Conservation (phyloP, 805 yeast genomes). For the Lipomyces chichibuensis region DNA sequence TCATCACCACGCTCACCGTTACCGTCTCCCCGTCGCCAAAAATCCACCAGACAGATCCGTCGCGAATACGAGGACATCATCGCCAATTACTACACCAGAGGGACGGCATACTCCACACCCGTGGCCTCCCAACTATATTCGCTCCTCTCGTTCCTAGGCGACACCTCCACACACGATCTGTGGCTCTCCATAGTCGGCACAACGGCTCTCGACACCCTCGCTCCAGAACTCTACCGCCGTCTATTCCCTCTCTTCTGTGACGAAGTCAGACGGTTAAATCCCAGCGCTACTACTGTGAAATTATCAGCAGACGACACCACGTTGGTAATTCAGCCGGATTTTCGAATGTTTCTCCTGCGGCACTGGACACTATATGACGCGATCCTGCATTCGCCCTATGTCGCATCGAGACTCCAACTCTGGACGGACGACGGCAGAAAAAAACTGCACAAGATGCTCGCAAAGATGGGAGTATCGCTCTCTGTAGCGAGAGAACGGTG, state of each 20-base stretch:
- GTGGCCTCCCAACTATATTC: conserved; percentile 80
- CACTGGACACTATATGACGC: conserved; percentile 94
- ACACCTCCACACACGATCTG: conserved; percentile 63
- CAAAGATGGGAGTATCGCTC: conserved; percentile 92
- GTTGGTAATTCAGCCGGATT: conserved; percentile 76
- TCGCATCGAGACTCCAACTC: conserved; percentile 79
- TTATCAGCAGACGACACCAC: conserved; percentile 42
- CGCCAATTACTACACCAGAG: conserved; percentile 80
- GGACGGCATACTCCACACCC: conserved; percentile 75
- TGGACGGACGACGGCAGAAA: conserved; percentile 94
- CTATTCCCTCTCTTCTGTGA: conserved; percentile 75
- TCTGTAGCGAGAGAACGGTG: conserved; percentile 89
- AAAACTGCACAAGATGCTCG: conserved; percentile 85
- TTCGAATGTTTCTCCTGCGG: conserved; percentile 78
- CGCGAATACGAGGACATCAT: conserved; percentile 54
- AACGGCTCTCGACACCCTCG: conserved; percentile 71
- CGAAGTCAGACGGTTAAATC: conserved; percentile 75
- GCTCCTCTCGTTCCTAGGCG: conserved; percentile 77
- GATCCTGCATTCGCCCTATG: conserved; percentile 86
- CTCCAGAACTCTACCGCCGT: conserved; percentile 70
- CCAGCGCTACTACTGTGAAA: conserved; percentile 37
- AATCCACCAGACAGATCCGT: conserved; percentile 47
- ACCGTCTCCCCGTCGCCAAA: conserved; percentile 39
- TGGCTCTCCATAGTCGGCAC: conserved; percentile 93
- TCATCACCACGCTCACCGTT: conserved; percentile 34